A percentile compares a stretch with the other conserved stretches of the same genome.
phyloP scores from a whole-genome alignment of 495 filamentous ascomycete genomes.

The Geopyxis carbonaria region DNA sequence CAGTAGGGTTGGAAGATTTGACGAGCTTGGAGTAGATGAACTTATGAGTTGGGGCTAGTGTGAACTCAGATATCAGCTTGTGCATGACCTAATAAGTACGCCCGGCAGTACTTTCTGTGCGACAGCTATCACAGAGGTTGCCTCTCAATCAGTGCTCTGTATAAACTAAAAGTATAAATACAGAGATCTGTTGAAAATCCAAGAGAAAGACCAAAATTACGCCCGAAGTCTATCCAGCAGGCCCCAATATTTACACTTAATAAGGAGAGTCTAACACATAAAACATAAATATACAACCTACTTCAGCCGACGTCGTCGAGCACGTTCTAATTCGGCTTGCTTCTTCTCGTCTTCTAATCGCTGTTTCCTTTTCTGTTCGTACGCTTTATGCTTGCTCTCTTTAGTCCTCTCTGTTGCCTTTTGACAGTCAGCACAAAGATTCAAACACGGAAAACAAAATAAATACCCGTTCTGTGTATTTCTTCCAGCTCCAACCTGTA shows the following conservation, averaged over 20 bases:
- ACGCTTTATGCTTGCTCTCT: constrained; percentile 25
- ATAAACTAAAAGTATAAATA: too few species aligned
- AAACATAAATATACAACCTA: too few species aligned
- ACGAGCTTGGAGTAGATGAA: constrained; percentile 14
- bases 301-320: constrained; percentile 25
- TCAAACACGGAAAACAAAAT: not conserved
- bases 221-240: too few species aligned
- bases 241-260: too few species aligned
- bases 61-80: too few species aligned
- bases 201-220: too few species aligned
- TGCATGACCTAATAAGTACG: too few species aligned
- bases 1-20: constrained; percentile 13
- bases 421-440: not conserved
- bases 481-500: not conserved
- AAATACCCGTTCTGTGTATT: not conserved
- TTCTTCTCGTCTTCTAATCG: constrained; percentile 32
- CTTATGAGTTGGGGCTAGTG: constrained; percentile 1
- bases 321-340: constrained; percentile 30
- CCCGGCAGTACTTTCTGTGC: too few species aligned
- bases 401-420: constrained; percentile 20
- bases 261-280: too few species aligned
- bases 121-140: too few species aligned
- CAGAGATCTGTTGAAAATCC: too few species aligned
- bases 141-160: too few species aligned
- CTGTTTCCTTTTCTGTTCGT: constrained; percentile 22